Evolutionary conservation across 176 grass and related monocot genomes (phyloP).

Genomic region (Aegilops speltoides): DNA sequence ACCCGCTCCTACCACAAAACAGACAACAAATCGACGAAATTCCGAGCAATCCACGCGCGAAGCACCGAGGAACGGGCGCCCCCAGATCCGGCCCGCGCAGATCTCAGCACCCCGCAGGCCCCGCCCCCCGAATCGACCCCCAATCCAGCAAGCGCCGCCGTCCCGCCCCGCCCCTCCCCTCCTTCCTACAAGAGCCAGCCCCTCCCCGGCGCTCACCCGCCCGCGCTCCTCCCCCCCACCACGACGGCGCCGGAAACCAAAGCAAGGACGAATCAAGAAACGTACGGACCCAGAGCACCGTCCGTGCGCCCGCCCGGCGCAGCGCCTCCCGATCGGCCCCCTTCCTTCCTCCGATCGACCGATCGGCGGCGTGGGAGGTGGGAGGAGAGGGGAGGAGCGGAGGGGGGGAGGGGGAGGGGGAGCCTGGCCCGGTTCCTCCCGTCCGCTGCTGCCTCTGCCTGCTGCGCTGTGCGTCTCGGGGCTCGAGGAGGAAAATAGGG

Average conservation of each 20-base stretch:
- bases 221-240: neutral
- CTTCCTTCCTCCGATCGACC: slow-evolving; percentile 28
- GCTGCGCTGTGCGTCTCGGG: neutral
- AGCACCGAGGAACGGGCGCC: neutral
- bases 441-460: neutral
- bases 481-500: slow-evolving; percentile 10
- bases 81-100: slow-evolving; percentile 34
- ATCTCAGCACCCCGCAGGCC: slow-evolving; percentile 23
- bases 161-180: neutral
- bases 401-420: neutral
- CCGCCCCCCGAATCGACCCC: too few species aligned
- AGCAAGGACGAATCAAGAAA: neutral
- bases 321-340: slow-evolving; percentile 18
- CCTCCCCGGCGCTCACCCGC: neutral
- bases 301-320: neutral
- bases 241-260: neutral
- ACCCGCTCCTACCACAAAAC: too few species aligned
- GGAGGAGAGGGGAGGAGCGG: neutral
- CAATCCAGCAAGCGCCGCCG: neutral
- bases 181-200: neutral
- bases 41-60: neutral
- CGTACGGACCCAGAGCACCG: slow-evolving; percentile 34
- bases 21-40: neutral
- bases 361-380: neutral
- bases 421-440: neutral